Conservation (phyloP, 1,139 yeast genomes). For the Suhomyces guaymorum region DNA sequence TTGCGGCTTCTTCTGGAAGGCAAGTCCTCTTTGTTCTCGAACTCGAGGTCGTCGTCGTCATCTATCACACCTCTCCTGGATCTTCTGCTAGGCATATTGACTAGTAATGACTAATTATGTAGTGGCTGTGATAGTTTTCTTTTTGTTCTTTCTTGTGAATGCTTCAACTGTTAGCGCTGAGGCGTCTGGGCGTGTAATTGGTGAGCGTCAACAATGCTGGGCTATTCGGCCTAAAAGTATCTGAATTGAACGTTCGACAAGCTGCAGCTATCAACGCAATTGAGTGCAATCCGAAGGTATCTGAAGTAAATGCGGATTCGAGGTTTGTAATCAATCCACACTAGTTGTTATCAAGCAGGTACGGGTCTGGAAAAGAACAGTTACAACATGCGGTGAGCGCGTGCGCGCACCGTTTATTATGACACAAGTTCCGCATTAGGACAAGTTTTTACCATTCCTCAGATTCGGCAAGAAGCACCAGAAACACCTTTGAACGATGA, state of each 20-base stretch:
- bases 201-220: not conserved
- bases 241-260: not conserved
- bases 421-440: not conserved
- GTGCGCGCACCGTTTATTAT: constrained; percentile 5
- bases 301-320: no score
- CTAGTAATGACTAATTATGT: no score
- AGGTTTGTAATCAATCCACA: no score
- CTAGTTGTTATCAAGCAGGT: not conserved
- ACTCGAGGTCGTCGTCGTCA: constrained; percentile 23
- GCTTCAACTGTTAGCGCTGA: not conserved
- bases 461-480: not conserved
- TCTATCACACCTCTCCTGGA: constrained; percentile 17
- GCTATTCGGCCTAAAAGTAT: not conserved
- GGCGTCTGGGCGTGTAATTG: not conserved
- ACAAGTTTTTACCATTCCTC: not conserved
- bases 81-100: constrained; percentile 17
- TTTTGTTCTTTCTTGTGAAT: no score
- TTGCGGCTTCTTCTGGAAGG: constrained; percentile 14
- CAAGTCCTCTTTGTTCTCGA: constrained; percentile 15
- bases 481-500: not conserved
- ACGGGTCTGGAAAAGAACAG: constrained; percentile 1
- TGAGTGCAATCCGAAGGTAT: no score
- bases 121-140: no score
- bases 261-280: no score
- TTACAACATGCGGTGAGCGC: constrained; percentile 1